Percentiles rank a stretch among this genome's conserved stretches.
phyloP scores from a whole-genome alignment of 2,329 filamentous ascomycete species.

The Colletotrichum australisinense region DNA sequence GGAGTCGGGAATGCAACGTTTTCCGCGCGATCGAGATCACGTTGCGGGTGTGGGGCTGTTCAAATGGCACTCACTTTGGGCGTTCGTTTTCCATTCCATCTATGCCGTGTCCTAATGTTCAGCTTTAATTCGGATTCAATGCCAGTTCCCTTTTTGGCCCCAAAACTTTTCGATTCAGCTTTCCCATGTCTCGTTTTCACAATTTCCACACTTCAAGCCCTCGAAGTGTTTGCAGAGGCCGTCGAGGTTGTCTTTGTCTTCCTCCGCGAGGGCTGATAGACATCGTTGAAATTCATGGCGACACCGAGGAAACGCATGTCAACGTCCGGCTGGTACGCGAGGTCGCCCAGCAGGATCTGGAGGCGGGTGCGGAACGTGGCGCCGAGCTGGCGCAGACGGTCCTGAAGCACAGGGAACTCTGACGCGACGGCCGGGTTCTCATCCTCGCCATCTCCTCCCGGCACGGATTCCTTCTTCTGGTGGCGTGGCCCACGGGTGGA shows the following conservation, averaged over 20 bases:
- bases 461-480: slow-evolving; percentile 31
- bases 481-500: slow-evolving; percentile 60
- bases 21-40: neutral
- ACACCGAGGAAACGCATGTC: slow-evolving; percentile 97
- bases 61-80: neutral
- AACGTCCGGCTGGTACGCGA: slow-evolving; percentile 92
- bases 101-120: neutral
- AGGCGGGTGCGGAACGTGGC: slow-evolving; percentile 81
- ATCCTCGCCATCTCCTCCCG: slow-evolving; percentile 38
- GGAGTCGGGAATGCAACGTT: neutral
- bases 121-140: neutral
- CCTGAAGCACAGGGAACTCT: slow-evolving; percentile 79
- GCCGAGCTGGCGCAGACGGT: slow-evolving; percentile 78
- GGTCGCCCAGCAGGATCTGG: slow-evolving; percentile 85
- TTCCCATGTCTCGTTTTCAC: neutral
- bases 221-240: slow-evolving; percentile 31
- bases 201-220: neutral
- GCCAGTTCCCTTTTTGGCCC: neutral
- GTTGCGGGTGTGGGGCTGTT: neutral
- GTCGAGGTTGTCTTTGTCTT: slow-evolving; percentile 58
- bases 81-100: neutral
- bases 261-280: slow-evolving; percentile 83
- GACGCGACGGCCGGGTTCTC: slow-evolving; percentile 57
- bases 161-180: neutral
- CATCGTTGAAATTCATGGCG: slow-evolving; percentile 99